phyloP scores from a whole-genome alignment of 192 early-diverging fungal species.

The Entophlyctis luteolus region DNA sequence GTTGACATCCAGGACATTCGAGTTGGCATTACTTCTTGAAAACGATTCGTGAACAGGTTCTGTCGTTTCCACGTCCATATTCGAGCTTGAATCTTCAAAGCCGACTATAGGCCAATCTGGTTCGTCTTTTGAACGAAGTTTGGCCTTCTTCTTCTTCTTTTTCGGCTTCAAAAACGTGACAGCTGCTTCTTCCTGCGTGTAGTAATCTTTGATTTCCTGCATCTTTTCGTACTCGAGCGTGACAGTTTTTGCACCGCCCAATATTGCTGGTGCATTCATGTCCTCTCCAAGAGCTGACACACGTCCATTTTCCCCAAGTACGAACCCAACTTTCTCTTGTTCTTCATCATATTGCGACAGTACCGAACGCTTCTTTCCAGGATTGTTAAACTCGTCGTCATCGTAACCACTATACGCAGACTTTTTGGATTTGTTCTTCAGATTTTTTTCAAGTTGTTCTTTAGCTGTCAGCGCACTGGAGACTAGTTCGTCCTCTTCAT shows the following conservation, averaged over 20 bases:
- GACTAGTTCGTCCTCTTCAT: slow-evolving; percentile 71
- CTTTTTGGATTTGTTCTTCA: slow-evolving; percentile 68
- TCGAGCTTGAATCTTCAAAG: not conserved
- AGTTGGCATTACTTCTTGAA: slow-evolving; percentile 30
- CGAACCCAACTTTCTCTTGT: slow-evolving; percentile 50
- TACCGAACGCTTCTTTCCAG: slow-evolving; percentile 53
- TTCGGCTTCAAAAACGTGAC: slow-evolving; percentile 77
- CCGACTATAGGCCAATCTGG: slow-evolving; percentile 13
- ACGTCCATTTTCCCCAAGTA: slow-evolving; percentile 48
- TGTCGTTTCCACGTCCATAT: not conserved
- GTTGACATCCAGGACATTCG: slow-evolving; percentile 54
- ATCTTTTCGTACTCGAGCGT: slow-evolving; percentile 44
- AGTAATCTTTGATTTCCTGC: slow-evolving; percentile 78
- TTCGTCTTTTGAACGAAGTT: slow-evolving; percentile 3
- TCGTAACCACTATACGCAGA: slow-evolving; percentile 70
- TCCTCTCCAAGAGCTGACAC: slow-evolving; percentile 29
- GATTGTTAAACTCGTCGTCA: slow-evolving; percentile 54
- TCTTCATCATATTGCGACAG: slow-evolving; percentile 80
- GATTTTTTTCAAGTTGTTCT: slow-evolving; percentile 64
- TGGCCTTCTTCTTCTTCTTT: slow-evolving; percentile 48
- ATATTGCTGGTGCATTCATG: slow-evolving; percentile 38
- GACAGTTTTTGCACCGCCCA: slow-evolving; percentile 38
- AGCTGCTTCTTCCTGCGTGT: slow-evolving; percentile 77
- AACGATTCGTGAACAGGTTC: slow-evolving; percentile 26
- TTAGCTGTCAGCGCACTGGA: slow-evolving; percentile 65